Conservation (phyloP, 495 filamentous ascomycete genomes). For the Aspergillus bridgeri region DNA sequence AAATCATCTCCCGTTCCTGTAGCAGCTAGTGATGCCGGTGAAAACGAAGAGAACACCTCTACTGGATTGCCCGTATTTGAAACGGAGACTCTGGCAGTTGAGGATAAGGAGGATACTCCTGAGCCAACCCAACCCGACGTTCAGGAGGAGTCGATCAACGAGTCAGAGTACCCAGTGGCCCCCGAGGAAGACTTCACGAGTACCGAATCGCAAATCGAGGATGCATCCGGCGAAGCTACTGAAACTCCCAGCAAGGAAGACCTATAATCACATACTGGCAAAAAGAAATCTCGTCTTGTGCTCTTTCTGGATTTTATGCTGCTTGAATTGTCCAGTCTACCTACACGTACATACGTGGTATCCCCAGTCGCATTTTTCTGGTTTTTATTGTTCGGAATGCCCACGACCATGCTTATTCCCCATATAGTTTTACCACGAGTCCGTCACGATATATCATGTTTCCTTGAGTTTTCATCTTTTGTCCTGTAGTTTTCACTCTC, state of each 20-base stretch:
- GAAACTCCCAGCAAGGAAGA: background rate
- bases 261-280: background rate
- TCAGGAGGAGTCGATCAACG: background rate
- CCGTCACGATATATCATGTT: constrained; percentile 18
- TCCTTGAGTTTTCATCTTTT: background rate
- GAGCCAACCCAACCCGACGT: constrained; percentile 1
- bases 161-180: background rate
- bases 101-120: background rate
- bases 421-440: constrained; percentile 39
- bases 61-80: constrained; percentile 12
- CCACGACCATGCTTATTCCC: constrained; percentile 34
- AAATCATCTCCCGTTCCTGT: constrained; percentile 49
- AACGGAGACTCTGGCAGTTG: background rate
- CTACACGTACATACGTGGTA: constrained; percentile 9
- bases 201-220: background rate
- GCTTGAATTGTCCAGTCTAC: background rate
- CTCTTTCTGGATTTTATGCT: background rate
- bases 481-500: background rate
- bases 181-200: background rate
- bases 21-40: constrained; percentile 44
- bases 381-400: constrained; percentile 3
- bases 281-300: background rate
- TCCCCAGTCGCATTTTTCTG: constrained; percentile 10
- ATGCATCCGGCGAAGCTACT: background rate
- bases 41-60: constrained; percentile 19